phyloP scores from a whole-genome alignment of 2,329 filamentous ascomycete genomes.

The Cordyceps farinosa region DNA sequence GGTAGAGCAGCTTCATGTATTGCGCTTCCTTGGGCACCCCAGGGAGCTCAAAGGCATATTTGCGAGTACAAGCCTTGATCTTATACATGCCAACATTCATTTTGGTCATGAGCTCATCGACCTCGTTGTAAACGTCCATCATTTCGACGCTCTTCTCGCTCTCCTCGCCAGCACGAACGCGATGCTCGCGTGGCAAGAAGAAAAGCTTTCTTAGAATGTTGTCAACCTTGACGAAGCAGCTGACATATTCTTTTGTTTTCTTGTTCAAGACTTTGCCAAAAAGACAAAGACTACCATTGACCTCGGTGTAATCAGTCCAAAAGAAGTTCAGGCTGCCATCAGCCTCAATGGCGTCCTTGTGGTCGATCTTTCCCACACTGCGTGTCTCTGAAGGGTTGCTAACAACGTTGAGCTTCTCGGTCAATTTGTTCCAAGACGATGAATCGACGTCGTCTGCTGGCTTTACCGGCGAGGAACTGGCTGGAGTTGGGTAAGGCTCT shows the following conservation, averaged over 20 bases:
- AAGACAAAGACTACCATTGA: constrained; percentile 85
- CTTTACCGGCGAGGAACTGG: constrained; percentile 71
- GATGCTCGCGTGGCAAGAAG: constrained; percentile 76
- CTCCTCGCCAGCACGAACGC: constrained; percentile 55
- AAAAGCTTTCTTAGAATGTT: constrained; percentile 90
- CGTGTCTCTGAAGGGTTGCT: constrained; percentile 65
- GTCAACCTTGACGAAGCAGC: constrained; percentile 94
- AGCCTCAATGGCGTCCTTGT: constrained; percentile 83
- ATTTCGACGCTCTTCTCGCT: constrained; percentile 79
- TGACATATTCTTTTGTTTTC: constrained; percentile 72
- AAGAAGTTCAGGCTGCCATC: constrained; percentile 93
- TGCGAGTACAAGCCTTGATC: constrained; percentile 83
- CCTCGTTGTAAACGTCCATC: constrained; percentile 84
- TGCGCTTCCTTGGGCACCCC: constrained; percentile 83
- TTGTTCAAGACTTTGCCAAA: constrained; percentile 97
- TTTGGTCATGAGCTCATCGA: constrained; percentile 82
- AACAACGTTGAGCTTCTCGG: constrained; percentile 79
- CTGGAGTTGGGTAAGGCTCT: constrained; percentile 64
- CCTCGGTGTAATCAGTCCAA: constrained; percentile 93
- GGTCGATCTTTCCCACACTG: constrained; percentile 74
- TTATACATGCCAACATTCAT: constrained; percentile 87
- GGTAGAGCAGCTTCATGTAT: constrained; percentile 94
- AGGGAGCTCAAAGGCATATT: constrained; percentile 92
- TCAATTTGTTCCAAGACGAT: constrained; percentile 83
- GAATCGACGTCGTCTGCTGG: constrained; percentile 66